Evolutionary conservation across 2,329 filamentous ascomycete genomes (phyloP).

Genomic region (Alternaria dauci): DNA sequence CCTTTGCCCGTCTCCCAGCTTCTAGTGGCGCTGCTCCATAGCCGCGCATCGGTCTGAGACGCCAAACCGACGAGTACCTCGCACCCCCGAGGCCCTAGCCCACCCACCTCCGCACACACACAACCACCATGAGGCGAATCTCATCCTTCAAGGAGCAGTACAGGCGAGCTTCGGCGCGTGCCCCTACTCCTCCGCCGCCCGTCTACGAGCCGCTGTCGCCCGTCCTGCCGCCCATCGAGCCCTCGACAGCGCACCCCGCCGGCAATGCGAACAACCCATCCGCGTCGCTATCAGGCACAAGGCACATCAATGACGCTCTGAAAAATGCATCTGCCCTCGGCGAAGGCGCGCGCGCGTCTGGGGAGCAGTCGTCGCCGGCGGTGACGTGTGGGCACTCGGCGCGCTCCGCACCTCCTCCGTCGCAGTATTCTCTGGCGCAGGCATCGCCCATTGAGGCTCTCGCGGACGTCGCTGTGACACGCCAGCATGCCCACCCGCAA

Average conservation of each 20-base stretch:
- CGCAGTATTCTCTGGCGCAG: constrained; percentile 35
- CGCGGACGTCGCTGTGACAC: constrained; percentile 52
- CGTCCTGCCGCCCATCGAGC: constrained; percentile 32
- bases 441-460: constrained; percentile 55
- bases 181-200: constrained; percentile 44
- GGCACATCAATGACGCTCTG: constrained; percentile 21
- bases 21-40: constrained; percentile 35
- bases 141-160: constrained; percentile 48
- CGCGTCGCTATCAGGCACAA: constrained; percentile 16
- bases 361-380: constrained; percentile 20
- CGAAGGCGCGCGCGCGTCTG: constrained; percentile 18
- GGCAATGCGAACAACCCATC: constrained; percentile 22
- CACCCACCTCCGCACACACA: constrained; percentile 25
- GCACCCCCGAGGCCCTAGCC: constrained; percentile 33
- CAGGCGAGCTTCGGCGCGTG: constrained; percentile 41
- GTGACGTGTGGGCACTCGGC: constrained; percentile 25
- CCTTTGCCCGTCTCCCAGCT: constrained; percentile 28
- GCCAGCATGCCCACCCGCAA: constrained; percentile 49
- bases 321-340: neutral
- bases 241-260: constrained; percentile 34
- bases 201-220: constrained; percentile 50
- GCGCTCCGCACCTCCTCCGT: constrained; percentile 35
- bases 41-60: constrained; percentile 36
- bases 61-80: constrained; percentile 28
- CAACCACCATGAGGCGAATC: constrained; percentile 40